Evolutionary conservation across 2,329 filamentous ascomycete species (phyloP), one percentile per base, ranked within the genome.

Genomic region (Stagonosporopsis chrysanthemi): DNA sequence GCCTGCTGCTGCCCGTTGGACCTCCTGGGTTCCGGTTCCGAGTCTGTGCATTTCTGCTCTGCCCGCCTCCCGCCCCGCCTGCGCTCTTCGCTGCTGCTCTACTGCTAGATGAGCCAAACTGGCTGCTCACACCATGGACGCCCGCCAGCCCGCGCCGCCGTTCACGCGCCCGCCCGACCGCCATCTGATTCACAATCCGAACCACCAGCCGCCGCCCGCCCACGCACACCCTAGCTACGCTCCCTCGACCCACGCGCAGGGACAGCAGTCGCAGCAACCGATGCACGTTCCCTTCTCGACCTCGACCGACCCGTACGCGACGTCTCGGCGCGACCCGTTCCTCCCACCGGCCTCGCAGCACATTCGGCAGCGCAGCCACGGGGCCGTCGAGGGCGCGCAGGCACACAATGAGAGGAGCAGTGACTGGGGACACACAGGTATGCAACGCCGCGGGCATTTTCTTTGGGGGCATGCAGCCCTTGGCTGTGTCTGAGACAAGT

Each of bases 121-220:
- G 54, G 50, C 51, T 28, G 29, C 38, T 47, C 43, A 40, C 58
- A 65, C 53, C 56, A 78, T 78, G 76, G 75, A 77, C 58, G 60
- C 70, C 63, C 74, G 74, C 64, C 71, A 66, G 58, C 64, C 72
- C 60, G 75, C 76, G 54, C 75, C 77, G 61, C 70, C 72, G 48
- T 75, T 70, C 61, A 66, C 71, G 45, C 74, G 77, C 39, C 73
- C 77, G 41, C 69, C 72, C 57, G 78, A 79, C 33, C 73, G 75
- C 51, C 66, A 68, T 48, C 65, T 84, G 51, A 75, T 84, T 28
- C 80, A 80, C 65, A 89, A 89, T 75, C 76, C 80, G 51, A 84
- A 86, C 65, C 88, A 88, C 46, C 71, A 69, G 56, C 47, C 68
- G 23, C 56, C 64, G 8, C 56, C 51, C 35, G 49, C 57, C 22